Evolutionary conservation across 2,329 filamentous ascomycete genomes (phyloP).

Genomic region (Torrubiellomyces zombiae): DNA sequence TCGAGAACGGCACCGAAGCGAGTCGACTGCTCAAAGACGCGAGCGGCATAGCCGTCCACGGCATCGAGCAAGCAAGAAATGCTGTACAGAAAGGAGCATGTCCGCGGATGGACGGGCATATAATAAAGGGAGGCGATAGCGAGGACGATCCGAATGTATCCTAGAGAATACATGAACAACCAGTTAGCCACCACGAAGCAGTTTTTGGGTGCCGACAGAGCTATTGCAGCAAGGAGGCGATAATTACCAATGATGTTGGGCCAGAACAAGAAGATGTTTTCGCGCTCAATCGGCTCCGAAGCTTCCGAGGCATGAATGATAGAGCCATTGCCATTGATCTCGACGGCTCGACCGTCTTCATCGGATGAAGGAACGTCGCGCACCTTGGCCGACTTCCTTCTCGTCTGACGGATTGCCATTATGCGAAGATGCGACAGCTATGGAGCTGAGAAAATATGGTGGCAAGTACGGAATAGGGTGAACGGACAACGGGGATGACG

Average conservation of each 20-base stretch:
- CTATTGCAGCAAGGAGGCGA: no score
- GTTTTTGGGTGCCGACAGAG: neutral
- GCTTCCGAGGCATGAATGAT: conserved; percentile 17
- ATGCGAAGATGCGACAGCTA: conserved; percentile 3
- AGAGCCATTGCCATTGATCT: conserved; percentile 29
- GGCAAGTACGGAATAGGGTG: no score
- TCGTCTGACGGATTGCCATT: conserved; percentile 23
- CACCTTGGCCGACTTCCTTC: conserved; percentile 21
- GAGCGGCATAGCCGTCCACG: conserved; percentile 81
- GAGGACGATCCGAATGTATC: conserved; percentile 62
- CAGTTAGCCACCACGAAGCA: conserved; percentile 1
- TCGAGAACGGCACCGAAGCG: conserved; percentile 93
- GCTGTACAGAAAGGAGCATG: conserved; percentile 80
- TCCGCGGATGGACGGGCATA: conserved; percentile 96
- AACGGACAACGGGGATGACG: neutral
- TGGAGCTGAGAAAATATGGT: no score
- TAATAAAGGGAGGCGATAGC: conserved; percentile 91
- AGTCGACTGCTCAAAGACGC: conserved; percentile 69
- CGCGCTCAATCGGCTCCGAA: conserved; percentile 24
- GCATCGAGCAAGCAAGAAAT: conserved; percentile 91
- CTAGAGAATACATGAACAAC: conserved; percentile 22
- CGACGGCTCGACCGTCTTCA: conserved; percentile 11
- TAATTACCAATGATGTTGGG: conserved; percentile 75
- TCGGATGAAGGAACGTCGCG: conserved; percentile 13
- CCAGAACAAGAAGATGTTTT: conserved; percentile 71